phyloP scores from a whole-genome alignment of 2,329 filamentous ascomycete genomes.

The Stagonosporopsis vannaccii region DNA sequence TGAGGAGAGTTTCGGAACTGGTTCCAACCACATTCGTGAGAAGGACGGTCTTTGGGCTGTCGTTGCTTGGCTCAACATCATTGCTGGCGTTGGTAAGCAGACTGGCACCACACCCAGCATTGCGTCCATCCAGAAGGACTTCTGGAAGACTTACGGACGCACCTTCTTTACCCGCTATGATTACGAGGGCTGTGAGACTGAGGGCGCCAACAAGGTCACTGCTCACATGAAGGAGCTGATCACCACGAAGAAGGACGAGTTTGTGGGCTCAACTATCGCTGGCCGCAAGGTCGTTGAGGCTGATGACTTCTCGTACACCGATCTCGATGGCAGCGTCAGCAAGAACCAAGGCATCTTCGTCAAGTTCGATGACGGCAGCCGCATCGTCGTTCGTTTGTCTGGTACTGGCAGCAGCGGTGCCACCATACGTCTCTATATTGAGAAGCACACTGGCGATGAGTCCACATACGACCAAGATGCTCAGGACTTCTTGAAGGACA shows the following conservation, averaged over 20 bases:
- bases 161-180: slow-evolving; percentile 99
- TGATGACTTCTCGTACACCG: slow-evolving; percentile 97
- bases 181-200: slow-evolving; percentile 93
- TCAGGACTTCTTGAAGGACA: slow-evolving; percentile 91
- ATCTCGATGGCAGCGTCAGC: slow-evolving; percentile 95
- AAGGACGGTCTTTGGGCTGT: slow-evolving; percentile 99
- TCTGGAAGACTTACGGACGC: slow-evolving; percentile 95
- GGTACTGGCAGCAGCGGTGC: slow-evolving; percentile 95
- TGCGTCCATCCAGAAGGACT: slow-evolving; percentile 93
- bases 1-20: slow-evolving; percentile 97
- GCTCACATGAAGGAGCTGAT: slow-evolving; percentile 81
- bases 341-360: slow-evolving; percentile 96
- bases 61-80: slow-evolving; percentile 98
- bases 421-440: slow-evolving; percentile 95
- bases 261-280: slow-evolving; percentile 82
- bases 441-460: slow-evolving; percentile 88
- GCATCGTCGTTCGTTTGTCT: slow-evolving; percentile 92
- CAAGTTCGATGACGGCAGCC: slow-evolving; percentile 92
- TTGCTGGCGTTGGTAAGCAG: slow-evolving; percentile 88
- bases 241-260: slow-evolving; percentile 70
- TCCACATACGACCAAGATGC: slow-evolving; percentile 81
- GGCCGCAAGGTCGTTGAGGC: slow-evolving; percentile 87
- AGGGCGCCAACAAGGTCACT: slow-evolving; percentile 89
- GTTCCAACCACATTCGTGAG: slow-evolving; percentile 98
- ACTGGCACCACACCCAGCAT: slow-evolving; percentile 87